Percentiles rank a stretch among this genome's conserved stretches.
These are phyloP conservation scores for Cyberlindnera americana DNA, from an alignment of 805 yeast species.

Conservation along the genomic window DNA sequence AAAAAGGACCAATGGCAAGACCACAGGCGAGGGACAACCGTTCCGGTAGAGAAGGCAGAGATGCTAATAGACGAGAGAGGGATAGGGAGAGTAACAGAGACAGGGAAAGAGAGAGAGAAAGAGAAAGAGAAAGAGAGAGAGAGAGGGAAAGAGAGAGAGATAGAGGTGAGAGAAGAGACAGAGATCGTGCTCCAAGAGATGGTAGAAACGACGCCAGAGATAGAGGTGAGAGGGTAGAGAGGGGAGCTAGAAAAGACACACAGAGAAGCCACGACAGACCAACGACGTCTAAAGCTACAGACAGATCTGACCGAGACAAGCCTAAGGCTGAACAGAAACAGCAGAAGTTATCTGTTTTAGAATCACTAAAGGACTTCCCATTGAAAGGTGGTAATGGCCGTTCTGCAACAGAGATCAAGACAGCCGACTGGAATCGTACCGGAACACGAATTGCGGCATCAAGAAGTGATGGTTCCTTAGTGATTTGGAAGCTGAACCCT, in stretches of 20 bases:
- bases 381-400: neutral
- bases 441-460: conserved; percentile 30
- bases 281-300: neutral
- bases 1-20: no score
- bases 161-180: conserved; percentile 3
- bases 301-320: neutral
- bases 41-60: conserved; percentile 1
- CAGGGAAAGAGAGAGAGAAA: no score
- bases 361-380: neutral
- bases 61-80: conserved; percentile 6
- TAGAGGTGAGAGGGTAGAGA: conserved; percentile 2
- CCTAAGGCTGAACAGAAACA: neutral
- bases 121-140: conserved; percentile 8
- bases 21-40: neutral
- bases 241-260: conserved; percentile 1
- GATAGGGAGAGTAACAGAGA: no score
- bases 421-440: conserved; percentile 28
- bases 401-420: conserved; percentile 13
- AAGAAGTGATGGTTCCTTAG: conserved; percentile 27
- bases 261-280: neutral
- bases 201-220: conserved; percentile 10
- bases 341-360: neutral
- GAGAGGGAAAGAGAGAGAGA: conserved; percentile 10
- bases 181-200: neutral
- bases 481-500: conserved; percentile 29